Conservation (phyloP, 176 grass and related monocot species). For the Poa annua region DNA sequence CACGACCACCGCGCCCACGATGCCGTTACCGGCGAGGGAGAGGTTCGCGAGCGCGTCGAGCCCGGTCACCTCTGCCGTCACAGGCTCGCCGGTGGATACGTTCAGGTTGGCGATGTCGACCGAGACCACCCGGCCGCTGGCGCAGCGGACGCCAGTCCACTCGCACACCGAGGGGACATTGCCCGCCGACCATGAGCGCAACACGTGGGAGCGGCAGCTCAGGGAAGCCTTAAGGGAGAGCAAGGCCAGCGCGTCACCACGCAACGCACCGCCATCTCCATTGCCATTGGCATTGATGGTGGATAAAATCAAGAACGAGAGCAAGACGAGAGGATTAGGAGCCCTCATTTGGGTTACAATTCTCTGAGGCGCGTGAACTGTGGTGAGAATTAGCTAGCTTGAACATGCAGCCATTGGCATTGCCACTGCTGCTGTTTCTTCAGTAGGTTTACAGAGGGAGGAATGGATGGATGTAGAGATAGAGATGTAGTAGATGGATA, state of each 20-base stretch:
- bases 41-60: constrained; percentile 62
- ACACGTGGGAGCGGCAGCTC: constrained; percentile 34
- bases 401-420: background rate
- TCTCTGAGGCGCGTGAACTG: background rate
- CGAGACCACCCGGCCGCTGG: constrained; percentile 56
- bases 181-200: constrained; percentile 58
- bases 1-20: constrained; percentile 49
- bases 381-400: background rate
- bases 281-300: background rate
- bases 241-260: constrained; percentile 60
- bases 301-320: constrained; percentile 39
- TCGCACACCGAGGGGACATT: constrained; percentile 69
- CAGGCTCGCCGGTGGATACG: constrained; percentile 54
- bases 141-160: constrained; percentile 77
- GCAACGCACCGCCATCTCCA: constrained; percentile 39
- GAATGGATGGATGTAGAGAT: background rate
- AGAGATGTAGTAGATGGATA: background rate
- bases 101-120: constrained; percentile 80
- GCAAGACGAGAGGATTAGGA: constrained; percentile 25
- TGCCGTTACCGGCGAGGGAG: constrained; percentile 77
- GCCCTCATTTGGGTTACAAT: constrained; percentile 41
- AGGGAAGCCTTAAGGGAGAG: constrained; percentile 58
- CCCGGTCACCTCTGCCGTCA: constrained; percentile 34
- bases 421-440: constrained; percentile 13
- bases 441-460: background rate